Conservation (phyloP, 805 yeast species). For the Lipomyces sp. region DNA sequence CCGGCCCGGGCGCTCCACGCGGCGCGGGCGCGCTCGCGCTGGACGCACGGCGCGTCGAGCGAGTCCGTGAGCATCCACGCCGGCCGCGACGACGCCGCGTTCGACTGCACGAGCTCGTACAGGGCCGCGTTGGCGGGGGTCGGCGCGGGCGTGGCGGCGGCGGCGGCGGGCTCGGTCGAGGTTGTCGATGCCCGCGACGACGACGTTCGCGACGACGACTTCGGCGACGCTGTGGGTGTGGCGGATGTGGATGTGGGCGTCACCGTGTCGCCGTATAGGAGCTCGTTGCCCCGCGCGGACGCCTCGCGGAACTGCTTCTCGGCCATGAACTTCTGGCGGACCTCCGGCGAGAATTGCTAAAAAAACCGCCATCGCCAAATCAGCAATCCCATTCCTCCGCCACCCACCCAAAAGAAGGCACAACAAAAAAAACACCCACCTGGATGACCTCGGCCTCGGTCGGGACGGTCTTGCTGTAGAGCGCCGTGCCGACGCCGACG, state of each 20-base stretch:
- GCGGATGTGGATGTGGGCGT: neutral
- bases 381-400: neutral
- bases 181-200: neutral
- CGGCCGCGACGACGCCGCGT: constrained; percentile 26
- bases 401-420: neutral
- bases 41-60: constrained; percentile 17
- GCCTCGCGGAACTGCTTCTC: constrained; percentile 39
- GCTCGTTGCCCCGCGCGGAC: neutral
- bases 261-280: neutral
- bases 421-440: constrained; percentile 13
- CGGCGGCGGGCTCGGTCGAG: neutral
- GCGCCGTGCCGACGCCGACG: constrained; percentile 64
- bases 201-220: neutral
- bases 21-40: constrained; percentile 22
- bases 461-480: constrained; percentile 75
- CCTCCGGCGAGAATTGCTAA: constrained; percentile 69
- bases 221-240: too few relatives aligned
- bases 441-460: constrained; percentile 77
- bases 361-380: neutral
- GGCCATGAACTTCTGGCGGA: constrained; percentile 68
- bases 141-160: neutral
- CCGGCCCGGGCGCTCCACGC: constrained; percentile 13
- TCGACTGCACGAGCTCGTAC: constrained; percentile 16
- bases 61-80: constrained; percentile 27
- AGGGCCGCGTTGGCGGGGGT: constrained; percentile 1